Base-by-base conservation (phyloP, 305 asterid species). In the Solanum chacoense region DNA sequence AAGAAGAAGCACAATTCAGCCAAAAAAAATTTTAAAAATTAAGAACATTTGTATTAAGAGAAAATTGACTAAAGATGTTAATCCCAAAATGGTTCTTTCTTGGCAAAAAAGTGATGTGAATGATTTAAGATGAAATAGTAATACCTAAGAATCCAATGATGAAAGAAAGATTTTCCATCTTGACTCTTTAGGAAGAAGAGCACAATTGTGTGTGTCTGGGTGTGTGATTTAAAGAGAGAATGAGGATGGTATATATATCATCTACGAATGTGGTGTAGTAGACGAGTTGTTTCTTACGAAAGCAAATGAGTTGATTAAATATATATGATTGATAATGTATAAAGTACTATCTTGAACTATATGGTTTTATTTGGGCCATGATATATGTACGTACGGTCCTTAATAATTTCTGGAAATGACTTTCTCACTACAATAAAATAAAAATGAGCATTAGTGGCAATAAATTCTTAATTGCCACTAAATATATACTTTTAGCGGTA, bases 81-180 rank as follows among this genome's bases (percentile, higher is more conserved):
- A 14, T 28, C 10, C 63, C 45, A 35, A 55, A 59, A 42, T 40
- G 36, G 20, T 8, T 38, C 67, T 34, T 32, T 14, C 6, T 14
- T 31, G 14, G 29, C 10, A 26, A 36, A 7, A 73, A 12, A 35
- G 50, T 7, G 40, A 3, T 7, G 28, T 7, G 8, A 28, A 24
- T 72, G 14, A 84, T 2, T 31, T 29, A 4, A 13, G 55, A 31
- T 14, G 37, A 40, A 87, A 69, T 67, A 13, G 18, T 22, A 20
- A 29, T 75, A 10, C 96, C 95, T 87, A 94, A 88, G 34, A 93
- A 67, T 10, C 95, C 96, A 85, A 93, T 38, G 45, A 88, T 24
- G 71, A 93, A 91, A 79, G 85, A 69, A 87, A 92, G 80, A 36
- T 40, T 88, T 63, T 92, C 92, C 96, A 94, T 94, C 78, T 3